Base-by-base conservation (phyloP, 164 flowering plant species). In the Echeveria elegans region DNA sequence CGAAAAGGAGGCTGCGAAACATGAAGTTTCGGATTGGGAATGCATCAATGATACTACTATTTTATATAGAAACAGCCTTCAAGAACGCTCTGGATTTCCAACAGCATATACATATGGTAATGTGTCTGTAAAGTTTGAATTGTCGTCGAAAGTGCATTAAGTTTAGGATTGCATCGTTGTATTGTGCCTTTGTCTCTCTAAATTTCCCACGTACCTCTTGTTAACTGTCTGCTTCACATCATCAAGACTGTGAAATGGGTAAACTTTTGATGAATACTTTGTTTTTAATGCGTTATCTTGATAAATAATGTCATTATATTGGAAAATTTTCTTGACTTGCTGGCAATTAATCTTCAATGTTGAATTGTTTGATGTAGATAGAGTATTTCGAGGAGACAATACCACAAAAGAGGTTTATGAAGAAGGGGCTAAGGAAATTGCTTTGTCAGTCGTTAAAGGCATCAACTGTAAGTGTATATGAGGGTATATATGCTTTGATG, bases 11-110 rank as follows among this genome's bases (percentile, higher is more conserved):
- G 73, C 77, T 69, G 74, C 73, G 1, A 79, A 77, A 66, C 84
- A 74, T 77, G 97, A 95, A 75, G 88, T 81, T n/a, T 79, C 90
- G 1, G 99, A 95, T 69, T 92, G 99, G 99, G 99, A 95, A 80
- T 95, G 99, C 78, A 95, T 95, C 77, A 92, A 90, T 69, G 88
- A 88, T 36, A 83, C 76, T 68, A 88, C 94, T 71, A 80, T 95
- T 69, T 80, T 95, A 63, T 92, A 78, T 75, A 75, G 96, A 71
- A 92, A 95, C 78, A 92, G 88, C 68, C 86, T 95, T 5, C 86
- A 84, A 40, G 99, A 92, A 73, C 88, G 98, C 6, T 88, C 97
- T 36, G 77, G 77, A 72, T 80, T 85, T 68, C 99, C 99, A 32
- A 84, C 86, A 43, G 90, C 94, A 48, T 87, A 88, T 71, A 70